Conservation (phyloP, 2,329 filamentous ascomycete genomes). For the Microascus cirrosus region DNA sequence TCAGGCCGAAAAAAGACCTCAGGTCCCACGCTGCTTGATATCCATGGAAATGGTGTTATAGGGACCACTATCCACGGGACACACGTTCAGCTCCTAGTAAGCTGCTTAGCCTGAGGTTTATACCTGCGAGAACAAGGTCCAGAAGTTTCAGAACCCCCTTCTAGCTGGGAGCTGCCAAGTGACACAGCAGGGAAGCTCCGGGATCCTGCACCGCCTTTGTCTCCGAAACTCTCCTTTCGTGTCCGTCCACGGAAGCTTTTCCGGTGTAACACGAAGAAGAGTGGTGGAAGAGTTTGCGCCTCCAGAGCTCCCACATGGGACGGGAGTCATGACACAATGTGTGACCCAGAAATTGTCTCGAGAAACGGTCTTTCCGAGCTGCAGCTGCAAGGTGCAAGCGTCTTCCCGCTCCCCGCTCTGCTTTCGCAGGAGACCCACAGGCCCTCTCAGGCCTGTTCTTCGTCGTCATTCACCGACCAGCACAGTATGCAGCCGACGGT, state of each 20-base stretch:
- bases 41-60: too few relatives aligned
- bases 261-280: background rate
- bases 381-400: constrained; percentile 3
- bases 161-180: background rate
- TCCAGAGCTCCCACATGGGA: background rate
- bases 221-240: background rate
- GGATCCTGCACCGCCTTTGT: background rate
- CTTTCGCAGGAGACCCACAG: too few relatives aligned
- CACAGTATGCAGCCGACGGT: too few relatives aligned
- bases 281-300: background rate
- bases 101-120: too few relatives aligned
- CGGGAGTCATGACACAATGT: background rate
- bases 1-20: too few relatives aligned
- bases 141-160: background rate
- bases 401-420: background rate
- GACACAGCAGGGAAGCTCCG: background rate
- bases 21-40: too few relatives aligned
- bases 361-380: background rate
- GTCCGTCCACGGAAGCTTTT: background rate
- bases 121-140: background rate
- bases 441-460: too few relatives aligned
- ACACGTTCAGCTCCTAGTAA: too few relatives aligned
- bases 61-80: too few relatives aligned
- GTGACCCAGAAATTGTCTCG: too few relatives aligned
- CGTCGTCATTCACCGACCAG: too few relatives aligned